Percentiles rank a stretch among this genome's conserved stretches.
Conservation (phyloP, 257 asterid species). For the Solanum pinnatisectum region DNA sequence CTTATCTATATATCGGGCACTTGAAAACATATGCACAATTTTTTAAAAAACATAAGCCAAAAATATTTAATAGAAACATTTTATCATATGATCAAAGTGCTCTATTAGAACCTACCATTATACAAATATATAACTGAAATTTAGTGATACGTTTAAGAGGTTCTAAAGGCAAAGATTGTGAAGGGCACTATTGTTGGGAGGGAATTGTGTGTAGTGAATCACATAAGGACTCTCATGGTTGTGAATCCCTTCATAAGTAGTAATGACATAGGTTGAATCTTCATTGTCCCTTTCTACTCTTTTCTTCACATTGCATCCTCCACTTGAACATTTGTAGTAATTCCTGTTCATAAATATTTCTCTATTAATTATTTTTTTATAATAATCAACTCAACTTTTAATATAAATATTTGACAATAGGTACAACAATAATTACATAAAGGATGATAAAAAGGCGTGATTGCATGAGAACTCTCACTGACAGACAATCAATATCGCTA, state of each 20-base stretch:
- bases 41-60: neutral
- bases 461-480: neutral
- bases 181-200: neutral
- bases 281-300: slow-evolving; percentile 39
- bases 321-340: slow-evolving; percentile 38
- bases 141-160: neutral
- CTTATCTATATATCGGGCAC: neutral
- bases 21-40: no score
- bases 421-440: neutral
- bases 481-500: neutral
- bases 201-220: neutral
- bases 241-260: slow-evolving; percentile 43
- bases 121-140: neutral
- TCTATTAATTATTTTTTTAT: neutral
- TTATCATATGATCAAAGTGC: neutral
- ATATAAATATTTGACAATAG: neutral
- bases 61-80: neutral
- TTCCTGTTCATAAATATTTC: slow-evolving; percentile 16
- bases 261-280: slow-evolving; percentile 35
- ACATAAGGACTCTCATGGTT: slow-evolving; percentile 19
- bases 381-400: neutral
- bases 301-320: slow-evolving; percentile 41
- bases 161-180: neutral
- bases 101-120: neutral
- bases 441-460: neutral